Conservation (phyloP, 1,139 yeast species). For the Scheffersomyces insectosa region DNA sequence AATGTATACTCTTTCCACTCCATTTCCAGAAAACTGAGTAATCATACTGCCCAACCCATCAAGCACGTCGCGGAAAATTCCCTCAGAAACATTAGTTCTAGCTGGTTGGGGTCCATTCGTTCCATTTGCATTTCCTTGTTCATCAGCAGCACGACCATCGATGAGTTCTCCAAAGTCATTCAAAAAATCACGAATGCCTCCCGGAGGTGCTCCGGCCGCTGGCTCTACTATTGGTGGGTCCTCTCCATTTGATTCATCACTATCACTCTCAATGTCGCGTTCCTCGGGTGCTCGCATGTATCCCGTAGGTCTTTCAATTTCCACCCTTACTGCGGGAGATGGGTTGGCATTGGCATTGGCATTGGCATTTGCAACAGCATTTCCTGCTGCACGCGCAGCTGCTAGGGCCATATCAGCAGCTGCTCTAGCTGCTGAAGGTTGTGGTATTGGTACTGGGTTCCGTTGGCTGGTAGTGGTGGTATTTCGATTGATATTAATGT, state of each 20-base stretch:
- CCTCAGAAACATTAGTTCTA: too few species aligned
- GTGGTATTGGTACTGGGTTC: background rate
- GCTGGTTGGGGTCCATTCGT: too few species aligned
- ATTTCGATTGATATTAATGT: background rate
- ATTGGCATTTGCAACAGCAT: slow-evolving; percentile 3
- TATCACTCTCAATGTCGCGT: too few species aligned
- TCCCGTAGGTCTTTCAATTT: too few species aligned
- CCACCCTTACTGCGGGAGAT: background rate
- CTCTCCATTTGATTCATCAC: too few species aligned
- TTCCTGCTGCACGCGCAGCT: slow-evolving; percentile 3
- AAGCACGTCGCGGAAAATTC: background rate
- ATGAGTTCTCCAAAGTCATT: slow-evolving; percentile 26
- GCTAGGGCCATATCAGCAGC: slow-evolving; percentile 1
- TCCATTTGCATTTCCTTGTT: too few species aligned
- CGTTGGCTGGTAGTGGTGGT: background rate
- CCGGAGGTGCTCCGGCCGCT: slow-evolving; percentile 1
- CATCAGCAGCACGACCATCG: slow-evolving; percentile 9
- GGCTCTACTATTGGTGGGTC: background rate
- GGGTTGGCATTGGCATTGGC: slow-evolving; percentile 4
- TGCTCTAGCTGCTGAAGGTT: slow-evolving; percentile 1
- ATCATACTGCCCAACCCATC: slow-evolving; percentile 13
- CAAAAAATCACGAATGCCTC: slow-evolving; percentile 16
- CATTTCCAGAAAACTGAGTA: slow-evolving; percentile 12
- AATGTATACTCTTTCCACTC: slow-evolving; percentile 10
- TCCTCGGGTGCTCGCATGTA: too few species aligned